Conservation (phyloP, 805 yeast genomes). For the Pichia deserticola region DNA sequence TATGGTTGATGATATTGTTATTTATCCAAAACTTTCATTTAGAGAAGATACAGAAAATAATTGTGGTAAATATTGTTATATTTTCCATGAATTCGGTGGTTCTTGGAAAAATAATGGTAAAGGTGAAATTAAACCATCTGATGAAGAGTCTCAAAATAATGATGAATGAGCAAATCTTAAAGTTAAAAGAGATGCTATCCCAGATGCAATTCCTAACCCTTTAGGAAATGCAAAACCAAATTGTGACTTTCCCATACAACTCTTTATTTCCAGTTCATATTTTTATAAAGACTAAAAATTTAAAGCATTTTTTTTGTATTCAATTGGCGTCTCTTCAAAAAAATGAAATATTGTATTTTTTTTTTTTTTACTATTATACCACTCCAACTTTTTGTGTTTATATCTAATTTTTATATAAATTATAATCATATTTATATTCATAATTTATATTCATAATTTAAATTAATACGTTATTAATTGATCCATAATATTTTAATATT, state of each 20-base stretch:
- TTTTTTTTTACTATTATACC: no score
- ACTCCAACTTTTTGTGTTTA: no score
- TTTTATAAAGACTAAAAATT: no score
- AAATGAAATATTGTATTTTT: no score
- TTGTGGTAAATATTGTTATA: conserved; percentile 30
- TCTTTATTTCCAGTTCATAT: background rate
- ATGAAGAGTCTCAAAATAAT: conserved; percentile 15
- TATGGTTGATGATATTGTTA: conserved; percentile 29
- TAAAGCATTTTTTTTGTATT: no score
- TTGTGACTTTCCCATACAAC: conserved; percentile 6
- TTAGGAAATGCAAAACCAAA: background rate
- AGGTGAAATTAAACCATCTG: conserved; percentile 29
- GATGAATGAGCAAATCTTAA: conserved; percentile 12
- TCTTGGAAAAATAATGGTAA: conserved; percentile 31
- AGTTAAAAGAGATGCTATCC: background rate
- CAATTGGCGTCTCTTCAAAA: no score
- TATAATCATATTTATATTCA: no score
- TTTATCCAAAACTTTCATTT: conserved; percentile 28
- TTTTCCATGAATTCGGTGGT: conserved; percentile 30
- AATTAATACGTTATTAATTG: no score
- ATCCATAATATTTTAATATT: no score
- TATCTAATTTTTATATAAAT: no score
- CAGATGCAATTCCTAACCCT: background rate
- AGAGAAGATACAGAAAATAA: conserved; percentile 29
- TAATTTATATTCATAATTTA: no score